Percentiles rank a stretch among this genome's conserved stretches.
These are phyloP conservation scores for Coemansia sp. DNA, from an alignment of 192 early-diverging fungal species.

Conservation along the genomic window DNA sequence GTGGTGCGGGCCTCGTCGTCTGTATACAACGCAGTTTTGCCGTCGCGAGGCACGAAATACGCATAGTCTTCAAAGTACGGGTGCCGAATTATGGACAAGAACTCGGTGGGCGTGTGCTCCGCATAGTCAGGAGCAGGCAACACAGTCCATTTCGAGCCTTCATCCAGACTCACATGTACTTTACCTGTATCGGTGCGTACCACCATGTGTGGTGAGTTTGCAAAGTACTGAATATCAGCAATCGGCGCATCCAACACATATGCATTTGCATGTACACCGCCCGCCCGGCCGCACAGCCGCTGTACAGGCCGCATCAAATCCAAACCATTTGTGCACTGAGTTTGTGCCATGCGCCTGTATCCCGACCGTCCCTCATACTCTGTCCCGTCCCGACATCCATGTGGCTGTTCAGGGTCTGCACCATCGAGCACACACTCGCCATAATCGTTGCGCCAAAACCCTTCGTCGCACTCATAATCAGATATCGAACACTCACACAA, in stretches of 20 bases:
- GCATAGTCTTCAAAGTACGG: conserved; percentile 62
- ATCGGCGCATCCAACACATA: conserved; percentile 51
- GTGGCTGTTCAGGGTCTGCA: conserved; percentile 74
- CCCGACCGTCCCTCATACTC: conserved; percentile 76
- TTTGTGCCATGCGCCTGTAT: conserved; percentile 73
- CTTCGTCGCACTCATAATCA: conserved; percentile 90
- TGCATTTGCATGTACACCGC: conserved; percentile 33
- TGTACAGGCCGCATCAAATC: conserved; percentile 64
- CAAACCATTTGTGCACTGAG: conserved; percentile 74
- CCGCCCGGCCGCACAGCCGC: conserved; percentile 65
- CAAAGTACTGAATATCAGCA: conserved; percentile 67
- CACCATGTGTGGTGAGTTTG: conserved; percentile 56
- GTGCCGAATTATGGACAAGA: conserved; percentile 62
- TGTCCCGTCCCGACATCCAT: conserved; percentile 62
- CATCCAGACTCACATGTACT: conserved; percentile 62
- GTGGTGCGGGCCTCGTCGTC: conserved; percentile 62
- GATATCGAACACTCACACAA: conserved; percentile 71
- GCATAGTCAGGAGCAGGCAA: conserved; percentile 22
- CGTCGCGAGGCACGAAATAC: conserved; percentile 59
- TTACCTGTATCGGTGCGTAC: conserved; percentile 56
- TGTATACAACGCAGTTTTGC: conserved; percentile 57
- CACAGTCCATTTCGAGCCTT: conserved; percentile 62
- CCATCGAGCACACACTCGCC: conserved; percentile 69
- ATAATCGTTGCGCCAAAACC: conserved; percentile 72
- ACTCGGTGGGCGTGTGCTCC: conserved; percentile 5